Percentiles rank a stretch among this genome's conserved stretches.
These are phyloP conservation scores for Penicillium sp. DNA, from an alignment of 2,329 filamentous ascomycete genomes.

Conservation along the genomic window DNA sequence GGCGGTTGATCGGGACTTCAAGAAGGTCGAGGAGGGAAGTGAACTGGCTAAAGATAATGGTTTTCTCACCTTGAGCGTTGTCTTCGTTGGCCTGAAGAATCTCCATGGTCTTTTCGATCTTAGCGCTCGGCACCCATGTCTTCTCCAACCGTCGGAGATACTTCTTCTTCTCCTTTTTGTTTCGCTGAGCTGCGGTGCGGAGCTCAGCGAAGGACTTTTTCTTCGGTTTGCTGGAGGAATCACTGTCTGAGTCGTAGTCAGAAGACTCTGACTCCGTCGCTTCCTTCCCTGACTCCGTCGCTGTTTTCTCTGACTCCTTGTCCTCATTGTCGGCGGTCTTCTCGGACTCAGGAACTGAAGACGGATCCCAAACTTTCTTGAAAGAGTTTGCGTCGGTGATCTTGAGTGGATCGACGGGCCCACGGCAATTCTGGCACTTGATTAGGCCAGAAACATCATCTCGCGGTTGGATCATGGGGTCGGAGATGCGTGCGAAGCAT, in stretches of 20 bases:
- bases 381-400: constrained; percentile 71
- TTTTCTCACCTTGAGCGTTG: constrained; percentile 60
- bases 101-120: constrained; percentile 63
- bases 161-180: constrained; percentile 57
- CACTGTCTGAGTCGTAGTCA: constrained; percentile 23
- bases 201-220: constrained; percentile 57
- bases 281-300: constrained; percentile 24
- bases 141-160: constrained; percentile 65
- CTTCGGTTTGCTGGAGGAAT: constrained; percentile 27
- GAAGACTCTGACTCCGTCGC: constrained; percentile 34
- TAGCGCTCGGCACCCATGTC: constrained; percentile 67
- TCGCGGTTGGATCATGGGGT: constrained; percentile 51
- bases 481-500: constrained; percentile 65
- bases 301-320: constrained; percentile 27
- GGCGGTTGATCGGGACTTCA: constrained; percentile 62
- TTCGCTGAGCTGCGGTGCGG: constrained; percentile 61
- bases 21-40: constrained; percentile 72
- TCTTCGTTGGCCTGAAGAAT: constrained; percentile 51
- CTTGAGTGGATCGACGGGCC: constrained; percentile 58
- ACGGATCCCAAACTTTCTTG: constrained; percentile 63
- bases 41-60: constrained; percentile 76
- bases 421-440: constrained; percentile 73
- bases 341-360: constrained; percentile 30
- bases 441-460: constrained; percentile 45
- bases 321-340: constrained; percentile 28